Conservation (phyloP, 139 green algal genomes). For the Chlamydomonas incerta region DNA sequence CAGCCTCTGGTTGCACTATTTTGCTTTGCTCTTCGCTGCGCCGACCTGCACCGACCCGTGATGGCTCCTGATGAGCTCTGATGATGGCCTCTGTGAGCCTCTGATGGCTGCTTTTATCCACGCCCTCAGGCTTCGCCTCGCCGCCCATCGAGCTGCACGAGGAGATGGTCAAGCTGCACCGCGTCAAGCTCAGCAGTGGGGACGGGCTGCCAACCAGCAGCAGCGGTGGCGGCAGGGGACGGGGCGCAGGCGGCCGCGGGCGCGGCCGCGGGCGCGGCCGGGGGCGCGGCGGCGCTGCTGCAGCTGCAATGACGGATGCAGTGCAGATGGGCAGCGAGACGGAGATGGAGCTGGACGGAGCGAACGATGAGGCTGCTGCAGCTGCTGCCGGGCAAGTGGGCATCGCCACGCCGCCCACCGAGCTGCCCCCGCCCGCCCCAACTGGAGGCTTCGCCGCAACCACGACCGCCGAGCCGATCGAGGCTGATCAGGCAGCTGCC, state of each 20-base stretch:
- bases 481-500: not conserved
- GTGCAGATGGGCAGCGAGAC: too few species aligned
- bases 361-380: not conserved
- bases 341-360: not conserved
- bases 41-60: not conserved
- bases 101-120: too few species aligned
- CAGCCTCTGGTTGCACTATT: not conserved
- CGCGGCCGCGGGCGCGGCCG: not conserved
- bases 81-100: too few species aligned
- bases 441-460: too few species aligned
- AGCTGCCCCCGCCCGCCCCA: too few species aligned
- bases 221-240: not conserved
- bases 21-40: not conserved
- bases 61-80: too few species aligned
- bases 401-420: not conserved
- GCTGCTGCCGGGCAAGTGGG: not conserved
- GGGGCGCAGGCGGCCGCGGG: not conserved
- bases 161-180: constrained; percentile 50
- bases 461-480: not conserved
- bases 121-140: constrained; percentile 59
- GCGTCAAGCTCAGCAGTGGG: not conserved
- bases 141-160: constrained; percentile 72
- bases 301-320: not conserved
- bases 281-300: not conserved
- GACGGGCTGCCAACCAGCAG: not conserved